These are phyloP conservation scores for Ophiostoma quercus DNA, from an alignment of 2,329 filamentous ascomycete genomes.

Conservation along the genomic window DNA sequence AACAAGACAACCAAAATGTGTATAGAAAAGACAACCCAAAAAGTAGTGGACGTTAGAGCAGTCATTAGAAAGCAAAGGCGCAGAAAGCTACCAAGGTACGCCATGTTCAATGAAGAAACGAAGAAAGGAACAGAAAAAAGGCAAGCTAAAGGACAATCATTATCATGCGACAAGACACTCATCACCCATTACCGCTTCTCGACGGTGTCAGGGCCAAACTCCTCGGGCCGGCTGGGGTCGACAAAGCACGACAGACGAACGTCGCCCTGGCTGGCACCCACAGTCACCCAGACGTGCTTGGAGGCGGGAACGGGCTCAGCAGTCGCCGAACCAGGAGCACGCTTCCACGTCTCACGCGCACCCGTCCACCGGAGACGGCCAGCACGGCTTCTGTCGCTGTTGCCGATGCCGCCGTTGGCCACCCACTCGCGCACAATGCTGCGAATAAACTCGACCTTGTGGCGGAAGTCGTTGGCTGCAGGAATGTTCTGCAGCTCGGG, in stretches of 20 bases:
- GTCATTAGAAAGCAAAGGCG: constrained; percentile 3
- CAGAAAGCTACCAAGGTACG: constrained; percentile 4
- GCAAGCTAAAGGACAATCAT: not conserved
- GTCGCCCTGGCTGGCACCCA: constrained; percentile 59
- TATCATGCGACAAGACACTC: not conserved
- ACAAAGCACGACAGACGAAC: constrained; percentile 50
- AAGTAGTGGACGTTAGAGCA: constrained; percentile 3
- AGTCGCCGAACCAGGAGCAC: constrained; percentile 40
- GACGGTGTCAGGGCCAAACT: constrained; percentile 52
- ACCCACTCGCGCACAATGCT: constrained; percentile 67
- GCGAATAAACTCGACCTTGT: constrained; percentile 69
- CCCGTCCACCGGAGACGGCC: constrained; percentile 55
- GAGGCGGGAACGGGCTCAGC: constrained; percentile 31
- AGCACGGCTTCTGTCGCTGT: constrained; percentile 54
- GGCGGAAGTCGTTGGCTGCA: constrained; percentile 65
- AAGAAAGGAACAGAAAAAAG: not conserved
- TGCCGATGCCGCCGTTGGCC: constrained; percentile 62
- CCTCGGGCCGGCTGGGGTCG: constrained; percentile 49
- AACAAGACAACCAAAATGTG: not conserved
- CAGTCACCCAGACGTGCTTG: constrained; percentile 65
- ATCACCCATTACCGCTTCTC: constrained; percentile 35
- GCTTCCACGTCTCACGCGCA: constrained; percentile 48
- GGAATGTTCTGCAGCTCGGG: constrained; percentile 59
- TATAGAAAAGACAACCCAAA: constrained; percentile 5
- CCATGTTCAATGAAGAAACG: not conserved